Evolutionary conservation across 129 eudicot genomes (phyloP).

Genomic region (Pulicaria dysenterica): DNA sequence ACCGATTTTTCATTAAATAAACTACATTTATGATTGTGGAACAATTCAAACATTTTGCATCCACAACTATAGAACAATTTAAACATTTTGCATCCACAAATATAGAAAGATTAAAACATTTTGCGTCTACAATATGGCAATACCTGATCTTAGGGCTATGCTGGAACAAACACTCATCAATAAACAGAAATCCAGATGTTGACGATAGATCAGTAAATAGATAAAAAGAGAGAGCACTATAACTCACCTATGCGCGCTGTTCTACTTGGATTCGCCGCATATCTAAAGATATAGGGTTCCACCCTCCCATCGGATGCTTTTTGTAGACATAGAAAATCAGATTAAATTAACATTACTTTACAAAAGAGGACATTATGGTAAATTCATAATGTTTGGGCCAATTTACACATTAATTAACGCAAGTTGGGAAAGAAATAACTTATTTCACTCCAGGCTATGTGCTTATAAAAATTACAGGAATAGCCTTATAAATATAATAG

Average conservation of each 20-base stretch:
- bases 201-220: too few relatives aligned
- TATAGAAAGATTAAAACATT: too few relatives aligned
- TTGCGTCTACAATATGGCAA: not conserved
- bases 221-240: too few relatives aligned
- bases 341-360: not conserved
- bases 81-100: not conserved
- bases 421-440: not conserved
- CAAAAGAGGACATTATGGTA: conserved; percentile 25
- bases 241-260: too few relatives aligned
- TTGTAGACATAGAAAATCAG: conserved; percentile 15
- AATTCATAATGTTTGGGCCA: conserved; percentile 4
- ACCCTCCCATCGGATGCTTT: conserved; percentile 10
- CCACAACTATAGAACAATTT: not conserved
- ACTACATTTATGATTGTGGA: conserved; percentile 16
- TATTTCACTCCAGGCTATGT: not conserved
- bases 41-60: not conserved
- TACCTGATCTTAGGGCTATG: conserved; percentile 1
- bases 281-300: conserved; percentile 18
- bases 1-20: not conserved
- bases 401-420: conserved; percentile 8
- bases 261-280: too few relatives aligned
- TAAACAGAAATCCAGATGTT: not conserved
- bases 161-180: not conserved
- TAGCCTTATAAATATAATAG: not conserved
- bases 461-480: not conserved